Percentiles rank a stretch among this genome's conserved stretches.
phyloP scores from a whole-genome alignment of 495 filamentous ascomycete genomes.

The Aspergillus bridgeri region DNA sequence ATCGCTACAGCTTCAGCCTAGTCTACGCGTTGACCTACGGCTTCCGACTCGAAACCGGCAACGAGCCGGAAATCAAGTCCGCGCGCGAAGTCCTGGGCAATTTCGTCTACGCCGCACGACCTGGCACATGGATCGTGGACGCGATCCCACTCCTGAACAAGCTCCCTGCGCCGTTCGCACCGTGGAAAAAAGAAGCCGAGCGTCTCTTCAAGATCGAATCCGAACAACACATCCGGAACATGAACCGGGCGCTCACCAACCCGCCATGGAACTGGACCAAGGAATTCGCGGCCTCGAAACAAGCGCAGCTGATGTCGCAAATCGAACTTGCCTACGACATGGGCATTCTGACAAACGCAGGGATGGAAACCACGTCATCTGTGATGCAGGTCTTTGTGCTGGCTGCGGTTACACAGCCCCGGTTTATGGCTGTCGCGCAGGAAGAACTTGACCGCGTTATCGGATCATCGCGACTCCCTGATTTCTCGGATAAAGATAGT shows the following conservation, averaged over 20 bases:
- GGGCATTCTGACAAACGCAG: slow-evolving; percentile 38
- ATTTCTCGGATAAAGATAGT: slow-evolving; percentile 11
- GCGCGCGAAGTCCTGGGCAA: slow-evolving; percentile 12
- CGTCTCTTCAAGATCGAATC: slow-evolving; percentile 11
- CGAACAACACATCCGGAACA: slow-evolving; percentile 11
- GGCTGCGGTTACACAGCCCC: slow-evolving; percentile 34
- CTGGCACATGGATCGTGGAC: slow-evolving; percentile 31
- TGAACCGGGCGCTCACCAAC: slow-evolving; percentile 7
- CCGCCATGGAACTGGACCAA: slow-evolving; percentile 27
- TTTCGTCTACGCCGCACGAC: slow-evolving; percentile 11
- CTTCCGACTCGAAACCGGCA: slow-evolving; percentile 19
- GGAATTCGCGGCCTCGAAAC: slow-evolving; percentile 8
- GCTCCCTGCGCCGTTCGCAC: slow-evolving; percentile 21
- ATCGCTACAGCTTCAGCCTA: slow-evolving; percentile 21
- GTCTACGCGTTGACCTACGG: slow-evolving; percentile 29
- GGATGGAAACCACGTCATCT: slow-evolving; percentile 30
- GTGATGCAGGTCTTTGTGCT: slow-evolving; percentile 36
- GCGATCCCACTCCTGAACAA: slow-evolving; percentile 26
- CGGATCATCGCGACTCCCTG: slow-evolving; percentile 20
- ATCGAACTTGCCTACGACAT: slow-evolving; percentile 34
- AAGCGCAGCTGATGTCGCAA: slow-evolving; percentile 13
- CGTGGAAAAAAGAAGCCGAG: slow-evolving; percentile 26
- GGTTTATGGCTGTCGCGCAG: slow-evolving; percentile 44
- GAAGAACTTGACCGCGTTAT: slow-evolving; percentile 37
- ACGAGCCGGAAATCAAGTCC: slow-evolving; percentile 16